Conservation (phyloP, 1,139 yeast species). For the Debaryomycetaceae sp. region DNA sequence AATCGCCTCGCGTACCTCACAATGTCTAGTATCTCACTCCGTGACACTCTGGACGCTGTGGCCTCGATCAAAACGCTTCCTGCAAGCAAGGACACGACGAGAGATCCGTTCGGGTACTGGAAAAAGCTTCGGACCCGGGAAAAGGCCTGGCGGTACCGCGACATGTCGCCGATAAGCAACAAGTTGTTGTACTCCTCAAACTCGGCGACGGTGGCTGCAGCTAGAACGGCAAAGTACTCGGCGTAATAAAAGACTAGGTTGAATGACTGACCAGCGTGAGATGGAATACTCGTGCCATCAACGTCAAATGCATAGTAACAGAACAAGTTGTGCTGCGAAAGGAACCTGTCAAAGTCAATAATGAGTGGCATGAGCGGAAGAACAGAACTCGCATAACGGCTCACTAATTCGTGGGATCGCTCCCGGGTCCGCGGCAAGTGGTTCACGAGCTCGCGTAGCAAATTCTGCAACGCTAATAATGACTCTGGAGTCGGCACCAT, state of each 20-base stretch:
- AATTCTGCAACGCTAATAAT: too few relatives aligned
- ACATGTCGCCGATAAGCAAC: slow-evolving; percentile 38
- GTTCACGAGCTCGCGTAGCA: not conserved
- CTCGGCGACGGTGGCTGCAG: slow-evolving; percentile 46
- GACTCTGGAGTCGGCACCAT: too few relatives aligned
- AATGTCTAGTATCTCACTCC: slow-evolving; percentile 39
- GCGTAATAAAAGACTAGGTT: slow-evolving; percentile 35
- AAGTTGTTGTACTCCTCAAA: slow-evolving; percentile 42
- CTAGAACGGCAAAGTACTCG: slow-evolving; percentile 38
- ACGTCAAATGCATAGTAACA: slow-evolving; percentile 24
- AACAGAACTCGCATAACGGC: slow-evolving; percentile 39
- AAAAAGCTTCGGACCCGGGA: slow-evolving; percentile 38
- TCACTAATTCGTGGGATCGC: slow-evolving; percentile 39
- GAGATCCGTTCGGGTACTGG: slow-evolving; percentile 43
- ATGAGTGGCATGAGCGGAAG: slow-evolving; percentile 45
- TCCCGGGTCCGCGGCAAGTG: slow-evolving; percentile 25
- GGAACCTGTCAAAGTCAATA: slow-evolving; percentile 31
- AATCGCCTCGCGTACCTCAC: slow-evolving; percentile 45
- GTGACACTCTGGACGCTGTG: slow-evolving; percentile 46
- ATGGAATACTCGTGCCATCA: slow-evolving; percentile 1
- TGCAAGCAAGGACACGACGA: slow-evolving; percentile 33
- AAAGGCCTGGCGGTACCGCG: slow-evolving; percentile 35
- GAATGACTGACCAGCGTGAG: slow-evolving; percentile 6
- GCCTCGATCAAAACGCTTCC: slow-evolving; percentile 45
- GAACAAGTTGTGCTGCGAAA: slow-evolving; percentile 36